Conservation (phyloP, 2,329 filamentous ascomycete genomes). For the Talaromyces marneffei region DNA sequence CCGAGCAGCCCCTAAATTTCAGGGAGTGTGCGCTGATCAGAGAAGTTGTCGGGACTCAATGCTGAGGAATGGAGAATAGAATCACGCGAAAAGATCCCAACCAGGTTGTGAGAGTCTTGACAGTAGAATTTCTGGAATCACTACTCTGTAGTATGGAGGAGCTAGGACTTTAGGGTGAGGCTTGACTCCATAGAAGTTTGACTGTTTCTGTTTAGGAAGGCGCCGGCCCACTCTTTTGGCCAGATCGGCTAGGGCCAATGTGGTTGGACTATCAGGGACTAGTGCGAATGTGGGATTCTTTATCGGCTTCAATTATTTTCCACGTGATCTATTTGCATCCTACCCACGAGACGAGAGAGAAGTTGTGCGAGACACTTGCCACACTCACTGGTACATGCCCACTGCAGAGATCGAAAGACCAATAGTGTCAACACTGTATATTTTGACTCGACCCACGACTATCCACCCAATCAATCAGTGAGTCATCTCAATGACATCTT, state of each 20-base stretch:
- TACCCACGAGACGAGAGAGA: background rate
- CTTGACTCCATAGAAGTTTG: slow-evolving; percentile 1
- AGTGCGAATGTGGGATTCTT: background rate
- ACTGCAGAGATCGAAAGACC: background rate
- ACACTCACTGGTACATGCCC: background rate
- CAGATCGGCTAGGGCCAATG: background rate
- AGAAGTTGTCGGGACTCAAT: background rate
- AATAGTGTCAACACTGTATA: background rate
- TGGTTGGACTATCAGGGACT: background rate
- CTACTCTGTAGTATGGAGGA: too few species aligned
- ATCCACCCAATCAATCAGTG: background rate
- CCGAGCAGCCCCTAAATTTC: background rate
- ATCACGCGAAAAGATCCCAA: background rate
- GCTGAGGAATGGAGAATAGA: background rate
- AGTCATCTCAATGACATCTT: background rate
- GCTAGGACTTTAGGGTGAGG: slow-evolving; percentile 3
- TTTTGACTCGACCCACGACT: background rate
- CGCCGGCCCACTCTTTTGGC: background rate
- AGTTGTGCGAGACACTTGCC: background rate
- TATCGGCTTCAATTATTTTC: background rate
- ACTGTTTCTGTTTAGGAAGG: background rate
- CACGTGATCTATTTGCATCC: background rate
- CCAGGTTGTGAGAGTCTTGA: background rate
- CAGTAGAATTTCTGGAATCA: background rate
- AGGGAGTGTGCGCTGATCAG: background rate